Evolutionary conservation across 176 grass and related monocot species (phyloP), one percentile per base, ranked within the genome.

Genomic region (Thalia dealbata): DNA sequence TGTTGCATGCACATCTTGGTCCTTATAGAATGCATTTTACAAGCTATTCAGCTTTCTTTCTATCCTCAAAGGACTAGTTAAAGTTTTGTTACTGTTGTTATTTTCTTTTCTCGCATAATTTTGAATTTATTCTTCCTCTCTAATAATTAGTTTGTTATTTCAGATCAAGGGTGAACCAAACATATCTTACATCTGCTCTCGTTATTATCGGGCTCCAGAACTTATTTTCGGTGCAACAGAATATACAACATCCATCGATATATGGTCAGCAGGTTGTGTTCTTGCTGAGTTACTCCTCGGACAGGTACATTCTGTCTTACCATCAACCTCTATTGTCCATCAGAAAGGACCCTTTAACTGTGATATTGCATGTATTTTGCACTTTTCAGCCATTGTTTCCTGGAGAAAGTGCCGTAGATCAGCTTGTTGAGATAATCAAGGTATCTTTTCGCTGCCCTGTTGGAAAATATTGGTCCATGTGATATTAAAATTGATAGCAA

Each of bases 231-330:
- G 71, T 73, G 52, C 71, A 54, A 73, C 71, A 23, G 71, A 73
- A 73, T 73, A 73, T 22, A 56, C 71, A 41, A 73, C 52, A 23
- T 73, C 71, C 32, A 73, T 73, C 42, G 71, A 73, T 59, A 73
- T 73, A 73, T 73, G 71, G 71, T 73, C 71, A 73, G 71, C 71
- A 45, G 73, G 73, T 45, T 75, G 73, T 62, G 73, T 75, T 75
- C 73, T 75, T 75, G 73, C 73, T 61, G 73, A 75, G 41, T 63
- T 75, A 46, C 73, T 75, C 59, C 55, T 75, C 10, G 52, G 73
- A 15, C 73, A 75, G 73, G 73, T 75, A 62, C 10, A 38, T 14
- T 59, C 62, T 56, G 24, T 45, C 13, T 63, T 4, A 29, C 13
- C 61, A 63, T 15, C 25, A 63, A 28, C 25, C 61, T 63, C 29